Evolutionary conservation across 1,139 yeast genomes (phyloP), one percentile per base, ranked within the genome.

Genomic region (Scheffersomyces lignicola): DNA sequence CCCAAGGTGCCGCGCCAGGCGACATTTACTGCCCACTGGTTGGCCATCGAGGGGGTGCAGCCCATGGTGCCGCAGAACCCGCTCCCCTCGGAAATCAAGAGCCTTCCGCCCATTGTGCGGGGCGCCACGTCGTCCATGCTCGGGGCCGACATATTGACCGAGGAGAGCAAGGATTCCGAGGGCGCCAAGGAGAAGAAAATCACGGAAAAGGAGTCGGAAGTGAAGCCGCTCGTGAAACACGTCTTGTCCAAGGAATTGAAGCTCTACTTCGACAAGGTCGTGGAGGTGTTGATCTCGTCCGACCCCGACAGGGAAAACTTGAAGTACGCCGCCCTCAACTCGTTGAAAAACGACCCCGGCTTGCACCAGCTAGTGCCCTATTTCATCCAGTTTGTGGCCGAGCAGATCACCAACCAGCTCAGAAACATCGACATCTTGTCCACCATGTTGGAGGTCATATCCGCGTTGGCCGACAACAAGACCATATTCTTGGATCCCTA

Each of bases 11-110:
- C 99, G 3, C 74, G 97, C 40, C 83, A 85, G 40, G 82, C 95
- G 1, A 82, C 96, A 0, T 90, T 86, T 56, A 88, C 97, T 0
- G 96, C 97, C 2, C 99, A 94, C 59, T 94, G 99, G 98, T 72
- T 94, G 27, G 97, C 98, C 1, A 87, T 94, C 39, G 99, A 94
- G 62, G 99, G 99, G 36, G 96, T 94, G 3, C 99, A 94, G 56
- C 98, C 99, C 1, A 84, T 94, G 35, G 92, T 94, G 38, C 95
- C 97, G 2, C 98, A 94, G 61, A 94, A 94, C 62, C 99, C 99
- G 23, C 77, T 85, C 30, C 79, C 90, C 16, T 73, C 81, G 28
- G 95, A 84, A 48, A 79, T 84, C 37, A 80, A 78, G 52, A 69
- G 72, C 35, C 57, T 83, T 16, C 82, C 86, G 27, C 84, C 90